Evolutionary conservation across 495 filamentous ascomycete genomes (phyloP), one percentile per base, ranked within the genome.

Genomic region (Aspergillus indologenus): DNA sequence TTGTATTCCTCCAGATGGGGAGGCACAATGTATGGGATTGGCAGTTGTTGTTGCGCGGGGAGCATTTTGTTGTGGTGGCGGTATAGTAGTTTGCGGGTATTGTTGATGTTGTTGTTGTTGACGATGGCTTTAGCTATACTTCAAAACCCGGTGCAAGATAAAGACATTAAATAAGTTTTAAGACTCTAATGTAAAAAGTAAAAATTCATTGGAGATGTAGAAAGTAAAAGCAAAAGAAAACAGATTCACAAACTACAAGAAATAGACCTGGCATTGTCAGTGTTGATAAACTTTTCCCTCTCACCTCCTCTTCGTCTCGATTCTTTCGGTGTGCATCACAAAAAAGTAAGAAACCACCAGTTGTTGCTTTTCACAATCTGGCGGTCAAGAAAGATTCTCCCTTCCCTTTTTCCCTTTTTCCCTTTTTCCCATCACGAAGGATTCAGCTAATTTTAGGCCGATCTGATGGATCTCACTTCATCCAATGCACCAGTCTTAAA

Each of bases 1-100:
- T 68, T 68, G 63, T 74, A 74, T 34, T 71, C 64, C 17, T 59
- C 26, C 26, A 84, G 72, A 52, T 79, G 68, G 11, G 75, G 59
- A 1, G 79, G 67, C 50, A 75, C 53, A 0, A 68, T 70, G 62
- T 69, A 78, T 11, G 12, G 12, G 2, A 11, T 40, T 40, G 34
- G 34, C 12, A 4, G 34, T 7, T 9, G 34, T 40, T 8, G 34
- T 40, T 29, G 26, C 26, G 26, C n/a, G 26, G 9, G 26, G 26
- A 4, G 26, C 3, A 4, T 29, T 3, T 29, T 3, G 26, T 29
- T 29, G 26, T 29, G 26, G 26, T 29, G 3, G 26, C 9, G 26
- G 26, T n/a, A n/a, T n/a, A n/a, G n/a, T n/a, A n/a, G n/a, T n/a
- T 29, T 29, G 26, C 26, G 26, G 26, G 26, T 9, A 29, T 29